Conservation (phyloP, 2,329 filamentous ascomycete species). For the Hyphodiscus sp. region DNA sequence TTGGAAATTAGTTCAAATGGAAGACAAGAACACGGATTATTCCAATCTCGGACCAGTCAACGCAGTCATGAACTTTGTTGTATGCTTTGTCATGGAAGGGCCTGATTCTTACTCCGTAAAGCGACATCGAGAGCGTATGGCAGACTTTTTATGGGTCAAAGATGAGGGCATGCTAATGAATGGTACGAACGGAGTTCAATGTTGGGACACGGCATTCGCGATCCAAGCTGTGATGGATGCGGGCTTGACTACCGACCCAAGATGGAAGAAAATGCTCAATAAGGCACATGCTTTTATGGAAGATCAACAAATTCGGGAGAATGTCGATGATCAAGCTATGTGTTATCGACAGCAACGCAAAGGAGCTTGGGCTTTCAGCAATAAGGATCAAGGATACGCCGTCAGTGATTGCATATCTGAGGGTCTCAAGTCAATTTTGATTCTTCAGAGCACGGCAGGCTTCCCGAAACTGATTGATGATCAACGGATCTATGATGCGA, state of each 20-base stretch:
- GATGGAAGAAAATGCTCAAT: slow-evolving; percentile 76
- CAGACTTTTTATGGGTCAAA: slow-evolving; percentile 90
- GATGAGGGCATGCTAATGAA: slow-evolving; percentile 89
- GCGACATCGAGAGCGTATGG: slow-evolving; percentile 71
- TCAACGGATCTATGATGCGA: slow-evolving; percentile 74
- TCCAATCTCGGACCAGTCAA: slow-evolving; percentile 84
- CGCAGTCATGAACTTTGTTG: slow-evolving; percentile 81
- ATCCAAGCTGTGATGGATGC: slow-evolving; percentile 78
- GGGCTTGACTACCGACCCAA: slow-evolving; percentile 67
- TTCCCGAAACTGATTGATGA: slow-evolving; percentile 72
- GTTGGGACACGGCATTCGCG: slow-evolving; percentile 90
- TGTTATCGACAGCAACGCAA: slow-evolving; percentile 90
- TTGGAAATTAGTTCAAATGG: slow-evolving; percentile 78
- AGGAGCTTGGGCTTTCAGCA: slow-evolving; percentile 95
- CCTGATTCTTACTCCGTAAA: slow-evolving; percentile 65
- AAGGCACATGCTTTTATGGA: slow-evolving; percentile 84
- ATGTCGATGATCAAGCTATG: slow-evolving; percentile 67
- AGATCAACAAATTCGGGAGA: slow-evolving; percentile 81
- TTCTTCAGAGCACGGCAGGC: slow-evolving; percentile 71
- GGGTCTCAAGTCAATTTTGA: slow-evolving; percentile 77
- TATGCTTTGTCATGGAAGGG: slow-evolving; percentile 79
- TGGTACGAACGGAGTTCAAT: slow-evolving; percentile 96
- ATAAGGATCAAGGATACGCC: slow-evolving; percentile 83
- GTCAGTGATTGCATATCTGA: slow-evolving; percentile 95
- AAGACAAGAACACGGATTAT: slow-evolving; percentile 89